A percentile compares a stretch with the other conserved stretches of the same genome.
These are phyloP conservation scores for Hebeloma cylindrosporum DNA, from an alignment of 768 basidiomycete species.

Conservation along the genomic window DNA sequence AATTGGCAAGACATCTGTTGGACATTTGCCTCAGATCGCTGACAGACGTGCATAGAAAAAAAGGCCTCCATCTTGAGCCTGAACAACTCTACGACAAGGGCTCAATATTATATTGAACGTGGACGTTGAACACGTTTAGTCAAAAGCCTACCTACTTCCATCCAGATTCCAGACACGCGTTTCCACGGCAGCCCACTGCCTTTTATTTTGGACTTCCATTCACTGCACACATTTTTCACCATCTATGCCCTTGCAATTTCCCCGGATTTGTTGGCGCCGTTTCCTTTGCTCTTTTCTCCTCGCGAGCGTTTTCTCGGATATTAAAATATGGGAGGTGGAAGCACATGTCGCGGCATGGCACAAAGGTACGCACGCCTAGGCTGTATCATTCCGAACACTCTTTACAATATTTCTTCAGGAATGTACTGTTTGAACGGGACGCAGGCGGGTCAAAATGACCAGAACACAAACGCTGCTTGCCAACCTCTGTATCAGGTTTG, in stretches of 20 bases:
- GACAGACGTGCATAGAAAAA: too few species aligned
- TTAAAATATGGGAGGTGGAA: not conserved
- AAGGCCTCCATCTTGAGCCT: too few species aligned
- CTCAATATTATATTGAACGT: too few species aligned
- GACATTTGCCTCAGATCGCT: too few species aligned
- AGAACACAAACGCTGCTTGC: slow-evolving; percentile 30
- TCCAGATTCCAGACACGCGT: too few species aligned
- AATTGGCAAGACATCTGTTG: too few species aligned
- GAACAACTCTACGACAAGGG: too few species aligned
- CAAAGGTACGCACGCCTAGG: slow-evolving; percentile 20
- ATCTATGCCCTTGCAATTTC: slow-evolving; percentile 1
- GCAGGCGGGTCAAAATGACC: slow-evolving; percentile 26
- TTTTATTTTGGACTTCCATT: too few species aligned
- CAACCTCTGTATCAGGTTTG: slow-evolving; percentile 38
- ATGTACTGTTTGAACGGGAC: slow-evolving; percentile 41
- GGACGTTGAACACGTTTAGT: too few species aligned
- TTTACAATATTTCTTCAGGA: slow-evolving; percentile 15
- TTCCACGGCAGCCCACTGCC: too few species aligned
- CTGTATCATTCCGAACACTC: not conserved
- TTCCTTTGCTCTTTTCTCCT: slow-evolving; percentile 1
- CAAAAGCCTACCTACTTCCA: too few species aligned
- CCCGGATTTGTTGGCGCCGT: not conserved
- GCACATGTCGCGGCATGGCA: slow-evolving; percentile 33
- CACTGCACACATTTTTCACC: too few species aligned
- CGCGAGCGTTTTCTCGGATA: not conserved